Percentiles rank a stretch among this genome's conserved stretches.
Conservation (phyloP, 305 asterid species). For the Striga hermonthica region DNA sequence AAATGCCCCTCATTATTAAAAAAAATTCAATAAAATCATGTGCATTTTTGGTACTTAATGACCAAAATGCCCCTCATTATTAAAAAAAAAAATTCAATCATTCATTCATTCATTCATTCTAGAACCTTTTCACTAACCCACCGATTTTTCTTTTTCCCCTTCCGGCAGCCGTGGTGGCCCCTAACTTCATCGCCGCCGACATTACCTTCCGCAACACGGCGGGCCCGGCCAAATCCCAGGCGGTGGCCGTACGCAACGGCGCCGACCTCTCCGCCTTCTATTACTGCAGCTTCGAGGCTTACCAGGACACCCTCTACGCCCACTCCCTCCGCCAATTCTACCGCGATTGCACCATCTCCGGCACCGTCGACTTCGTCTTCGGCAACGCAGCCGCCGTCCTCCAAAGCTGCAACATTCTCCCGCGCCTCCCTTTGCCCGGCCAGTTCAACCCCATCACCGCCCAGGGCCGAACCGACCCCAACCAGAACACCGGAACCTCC, state of each 20-base stretch:
- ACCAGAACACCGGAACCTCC: constrained; percentile 74
- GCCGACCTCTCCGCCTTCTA: constrained; percentile 68
- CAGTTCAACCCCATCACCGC: constrained; percentile 78
- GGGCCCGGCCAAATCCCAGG: constrained; percentile 66
- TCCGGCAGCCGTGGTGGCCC: constrained; percentile 46
- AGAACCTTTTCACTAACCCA: too few species aligned
- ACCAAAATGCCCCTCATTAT: too few species aligned
- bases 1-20: too few species aligned
- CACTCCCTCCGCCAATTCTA: constrained; percentile 72
- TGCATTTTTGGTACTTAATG: too few species aligned
- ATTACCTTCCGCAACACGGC: constrained; percentile 74
- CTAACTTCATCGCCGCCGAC: constrained; percentile 55
- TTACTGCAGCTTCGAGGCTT: constrained; percentile 67
- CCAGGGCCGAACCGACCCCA: constrained; percentile 61
- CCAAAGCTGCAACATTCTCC: constrained; percentile 55
- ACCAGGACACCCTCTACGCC: constrained; percentile 68
- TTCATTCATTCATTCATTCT: too few species aligned
- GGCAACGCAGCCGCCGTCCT: constrained; percentile 68
- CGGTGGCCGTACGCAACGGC: constrained; percentile 70
- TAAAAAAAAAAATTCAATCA: too few species aligned
- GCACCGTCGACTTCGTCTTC: constrained; percentile 75
- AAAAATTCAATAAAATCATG: too few species aligned
- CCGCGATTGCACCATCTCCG: constrained; percentile 54
- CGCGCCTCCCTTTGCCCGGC: constrained; percentile 49
- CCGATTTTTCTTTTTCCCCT: too few species aligned